Evolutionary conservation across 768 basidiomycete genomes (phyloP).

Genomic region (Leccinum disarticulatum): DNA sequence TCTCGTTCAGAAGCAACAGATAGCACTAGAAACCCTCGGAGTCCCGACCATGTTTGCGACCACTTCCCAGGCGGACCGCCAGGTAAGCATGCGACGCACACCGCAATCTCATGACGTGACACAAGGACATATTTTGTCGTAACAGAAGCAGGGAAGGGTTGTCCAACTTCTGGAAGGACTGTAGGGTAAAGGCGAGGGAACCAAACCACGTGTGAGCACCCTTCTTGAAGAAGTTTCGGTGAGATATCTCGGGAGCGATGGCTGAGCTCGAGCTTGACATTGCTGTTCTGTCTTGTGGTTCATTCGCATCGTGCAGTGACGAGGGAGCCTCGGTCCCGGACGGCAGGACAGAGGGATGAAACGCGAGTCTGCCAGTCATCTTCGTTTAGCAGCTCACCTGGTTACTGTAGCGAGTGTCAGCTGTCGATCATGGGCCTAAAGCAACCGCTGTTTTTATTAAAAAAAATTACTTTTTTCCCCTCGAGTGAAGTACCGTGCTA

Average conservation of each 20-base stretch:
- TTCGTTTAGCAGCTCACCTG: constrained; percentile 4
- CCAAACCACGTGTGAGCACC: constrained; percentile 5
- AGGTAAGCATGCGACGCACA: constrained; percentile 44
- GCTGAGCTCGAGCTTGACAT: background rate
- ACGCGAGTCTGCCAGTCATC: constrained; percentile 1
- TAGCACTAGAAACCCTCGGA: constrained; percentile 52
- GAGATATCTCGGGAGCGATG: background rate
- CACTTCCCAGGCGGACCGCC: constrained; percentile 44
- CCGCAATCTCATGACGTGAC: background rate
- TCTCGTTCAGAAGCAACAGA: constrained; percentile 70
- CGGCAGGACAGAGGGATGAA: constrained; percentile 4
- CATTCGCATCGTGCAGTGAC: background rate
- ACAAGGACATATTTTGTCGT: constrained; percentile 1
- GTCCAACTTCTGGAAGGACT: constrained; percentile 63
- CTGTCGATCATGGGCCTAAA: constrained; percentile 9
- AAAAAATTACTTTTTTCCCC: background rate
- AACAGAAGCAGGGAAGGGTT: constrained; percentile 69
- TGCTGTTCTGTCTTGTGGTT: background rate
- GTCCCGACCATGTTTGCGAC: constrained; percentile 76
- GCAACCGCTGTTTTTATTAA: constrained; percentile 1
- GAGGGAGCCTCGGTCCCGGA: constrained; percentile 3
- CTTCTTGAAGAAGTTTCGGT: background rate
- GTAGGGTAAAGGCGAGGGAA: constrained; percentile 22
- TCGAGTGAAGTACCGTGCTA: background rate
- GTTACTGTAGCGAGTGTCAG: constrained; percentile 1